Conservation (phyloP, 306 rosid genomes). For the Betula pendula region DNA sequence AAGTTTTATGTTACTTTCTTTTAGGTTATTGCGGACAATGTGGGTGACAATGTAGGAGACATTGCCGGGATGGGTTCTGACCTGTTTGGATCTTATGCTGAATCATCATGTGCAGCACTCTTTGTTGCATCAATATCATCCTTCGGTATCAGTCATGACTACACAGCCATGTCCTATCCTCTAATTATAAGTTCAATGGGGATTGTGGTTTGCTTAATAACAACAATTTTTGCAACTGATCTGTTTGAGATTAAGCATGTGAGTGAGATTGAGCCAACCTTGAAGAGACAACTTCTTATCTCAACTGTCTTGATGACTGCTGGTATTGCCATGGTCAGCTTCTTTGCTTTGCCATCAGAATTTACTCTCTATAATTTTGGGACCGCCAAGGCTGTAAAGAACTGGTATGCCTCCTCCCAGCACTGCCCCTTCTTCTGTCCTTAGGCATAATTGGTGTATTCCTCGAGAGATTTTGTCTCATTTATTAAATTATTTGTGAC, state of each 20-base stretch:
- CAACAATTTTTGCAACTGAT: conserved; percentile 68
- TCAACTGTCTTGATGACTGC: conserved; percentile 62
- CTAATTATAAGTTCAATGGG: conserved; percentile 72
- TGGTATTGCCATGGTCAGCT: conserved; percentile 56
- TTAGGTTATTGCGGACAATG: conserved; percentile 79
- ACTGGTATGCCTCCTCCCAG: conserved; percentile 44
- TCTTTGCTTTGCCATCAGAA: conserved; percentile 64
- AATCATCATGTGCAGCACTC: conserved; percentile 71
- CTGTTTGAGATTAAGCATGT: conserved; percentile 48
- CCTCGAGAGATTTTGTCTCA: conserved; percentile 5
- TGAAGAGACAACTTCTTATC: conserved; percentile 65
- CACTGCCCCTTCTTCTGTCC: background rate
- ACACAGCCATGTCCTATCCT: conserved; percentile 73
- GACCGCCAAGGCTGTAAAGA: conserved; percentile 50
- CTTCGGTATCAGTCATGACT: conserved; percentile 58
- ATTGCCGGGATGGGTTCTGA: conserved; percentile 84
- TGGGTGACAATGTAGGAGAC: conserved; percentile 79
- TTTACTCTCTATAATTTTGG: conserved; percentile 66
- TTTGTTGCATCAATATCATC: conserved; percentile 78
- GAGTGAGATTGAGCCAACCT: conserved; percentile 54
- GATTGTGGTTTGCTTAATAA: conserved; percentile 62
- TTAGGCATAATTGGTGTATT: background rate
- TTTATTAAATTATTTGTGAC: conserved; percentile 11
- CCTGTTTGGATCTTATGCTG: conserved; percentile 70
- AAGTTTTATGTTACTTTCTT: conserved; percentile 3